Conservation (phyloP, 176 grass and related monocot species). For the Secale cereale region DNA sequence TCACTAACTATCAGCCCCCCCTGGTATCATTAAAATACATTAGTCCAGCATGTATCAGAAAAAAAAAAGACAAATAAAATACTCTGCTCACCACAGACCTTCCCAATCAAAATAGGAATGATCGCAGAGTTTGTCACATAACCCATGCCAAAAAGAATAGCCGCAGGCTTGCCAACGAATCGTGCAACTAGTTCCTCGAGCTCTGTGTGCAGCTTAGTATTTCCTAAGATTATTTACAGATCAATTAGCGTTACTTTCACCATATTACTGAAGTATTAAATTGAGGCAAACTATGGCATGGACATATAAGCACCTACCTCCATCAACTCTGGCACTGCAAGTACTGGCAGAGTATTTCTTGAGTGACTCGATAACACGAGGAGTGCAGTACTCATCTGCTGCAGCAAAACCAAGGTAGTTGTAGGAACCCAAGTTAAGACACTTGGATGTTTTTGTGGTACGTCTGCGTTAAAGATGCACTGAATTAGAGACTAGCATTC, state of each 20-base stretch:
- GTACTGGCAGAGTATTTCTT: slow-evolving; percentile 86
- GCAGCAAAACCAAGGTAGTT: slow-evolving; percentile 97
- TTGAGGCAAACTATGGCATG: slow-evolving; percentile 6
- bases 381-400: slow-evolving; percentile 90
- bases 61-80: background rate
- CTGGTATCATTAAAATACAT: slow-evolving; percentile 44
- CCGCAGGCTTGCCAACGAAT: slow-evolving; percentile 82
- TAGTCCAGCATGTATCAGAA: background rate
- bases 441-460: slow-evolving; percentile 64
- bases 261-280: slow-evolving; percentile 13
- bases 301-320: slow-evolving; percentile 43
- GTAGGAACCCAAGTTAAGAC: slow-evolving; percentile 91
- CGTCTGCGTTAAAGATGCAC: slow-evolving; percentile 50
- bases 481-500: slow-evolving; percentile 1
- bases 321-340: slow-evolving; percentile 78
- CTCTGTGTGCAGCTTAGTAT: slow-evolving; percentile 74
- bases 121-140: slow-evolving; percentile 90
- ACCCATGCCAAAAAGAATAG: slow-evolving; percentile 94
- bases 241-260: slow-evolving; percentile 10
- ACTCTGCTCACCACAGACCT: slow-evolving; percentile 41
- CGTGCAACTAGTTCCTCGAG: slow-evolving; percentile 75
- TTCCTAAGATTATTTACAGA: slow-evolving; percentile 45
- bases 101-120: slow-evolving; percentile 76
- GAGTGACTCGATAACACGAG: slow-evolving; percentile 83
- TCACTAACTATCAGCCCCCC: slow-evolving; percentile 89